Percentiles rank a stretch among this genome's conserved stretches.
phyloP scores from a whole-genome alignment of 2,329 filamentous ascomycete genomes.

The Penicillium hesseltinei region DNA sequence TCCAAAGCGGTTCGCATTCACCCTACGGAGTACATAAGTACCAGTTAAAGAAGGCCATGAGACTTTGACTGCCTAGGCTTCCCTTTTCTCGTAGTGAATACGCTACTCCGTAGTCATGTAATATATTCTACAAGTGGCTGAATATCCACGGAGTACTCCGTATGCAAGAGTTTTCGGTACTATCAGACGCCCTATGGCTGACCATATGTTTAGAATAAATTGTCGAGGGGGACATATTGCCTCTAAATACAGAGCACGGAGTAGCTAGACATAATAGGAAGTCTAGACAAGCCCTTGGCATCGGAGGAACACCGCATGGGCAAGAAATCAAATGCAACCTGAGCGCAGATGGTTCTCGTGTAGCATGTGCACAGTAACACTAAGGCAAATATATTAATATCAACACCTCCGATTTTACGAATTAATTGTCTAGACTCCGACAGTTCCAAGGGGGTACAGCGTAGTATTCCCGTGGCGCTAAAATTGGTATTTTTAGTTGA shows the following conservation, averaged over 20 bases:
- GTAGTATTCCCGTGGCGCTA: not conserved
- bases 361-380: not conserved
- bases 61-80: not conserved
- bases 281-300: not conserved
- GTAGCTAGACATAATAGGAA: not conserved
- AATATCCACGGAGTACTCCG: no score
- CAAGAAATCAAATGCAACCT: not conserved
- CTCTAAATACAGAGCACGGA: not conserved
- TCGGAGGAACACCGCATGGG: not conserved
- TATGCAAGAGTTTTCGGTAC: not conserved
- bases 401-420: not conserved
- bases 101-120: no score
- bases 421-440: not conserved
- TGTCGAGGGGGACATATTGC: not conserved
- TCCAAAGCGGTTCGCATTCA: not conserved
- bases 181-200: not conserved
- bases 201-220: not conserved
- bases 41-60: not conserved
- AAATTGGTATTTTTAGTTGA: conserved; percentile 5
- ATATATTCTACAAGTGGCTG: no score
- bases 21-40: not conserved
- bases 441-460: not conserved
- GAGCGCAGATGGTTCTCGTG: not conserved
- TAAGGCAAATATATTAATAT: not conserved
- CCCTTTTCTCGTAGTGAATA: no score